Evolutionary conservation across 2,329 filamentous ascomycete species (phyloP).

Genomic region (Calonectria pseudoreteaudii): DNA sequence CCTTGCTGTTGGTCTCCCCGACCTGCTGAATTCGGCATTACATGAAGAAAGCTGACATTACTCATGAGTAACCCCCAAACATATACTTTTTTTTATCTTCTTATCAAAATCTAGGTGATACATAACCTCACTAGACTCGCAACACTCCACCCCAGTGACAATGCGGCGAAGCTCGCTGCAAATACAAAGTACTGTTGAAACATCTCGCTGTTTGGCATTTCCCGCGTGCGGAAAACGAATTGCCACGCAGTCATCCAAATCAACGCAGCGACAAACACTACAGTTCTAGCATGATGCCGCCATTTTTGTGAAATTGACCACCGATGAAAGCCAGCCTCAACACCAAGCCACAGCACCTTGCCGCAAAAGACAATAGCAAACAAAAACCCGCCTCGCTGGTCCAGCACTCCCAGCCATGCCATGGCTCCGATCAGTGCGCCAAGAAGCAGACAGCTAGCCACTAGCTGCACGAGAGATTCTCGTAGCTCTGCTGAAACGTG

Average conservation of each 20-base stretch:
- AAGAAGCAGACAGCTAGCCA: not conserved
- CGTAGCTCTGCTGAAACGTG: not conserved
- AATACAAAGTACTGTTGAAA: not conserved
- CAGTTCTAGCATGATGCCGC: not conserved
- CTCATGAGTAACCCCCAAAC: not conserved
- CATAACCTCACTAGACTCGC: not conserved
- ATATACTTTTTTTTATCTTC: too few relatives aligned
- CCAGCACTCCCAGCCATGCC: not conserved
- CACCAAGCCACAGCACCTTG: not conserved
- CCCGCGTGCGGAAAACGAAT: not conserved
- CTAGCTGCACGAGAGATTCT: not conserved
- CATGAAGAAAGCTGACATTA: too few relatives aligned
- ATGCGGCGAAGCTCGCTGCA: not conserved
- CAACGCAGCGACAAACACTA: not conserved
- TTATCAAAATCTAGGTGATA: not conserved
- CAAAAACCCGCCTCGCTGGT: not conserved
- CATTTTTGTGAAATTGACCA: not conserved
- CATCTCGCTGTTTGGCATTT: not conserved
- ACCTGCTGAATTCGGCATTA: not conserved
- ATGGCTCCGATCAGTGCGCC: not conserved
- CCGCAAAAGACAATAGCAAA: not conserved
- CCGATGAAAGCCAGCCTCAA: not conserved
- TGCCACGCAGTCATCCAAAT: not conserved
- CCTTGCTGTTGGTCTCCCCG: too few relatives aligned
- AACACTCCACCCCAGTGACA: not conserved